Conservation (phyloP, 129 eudicot genomes). For the Silybum marianum region DNA sequence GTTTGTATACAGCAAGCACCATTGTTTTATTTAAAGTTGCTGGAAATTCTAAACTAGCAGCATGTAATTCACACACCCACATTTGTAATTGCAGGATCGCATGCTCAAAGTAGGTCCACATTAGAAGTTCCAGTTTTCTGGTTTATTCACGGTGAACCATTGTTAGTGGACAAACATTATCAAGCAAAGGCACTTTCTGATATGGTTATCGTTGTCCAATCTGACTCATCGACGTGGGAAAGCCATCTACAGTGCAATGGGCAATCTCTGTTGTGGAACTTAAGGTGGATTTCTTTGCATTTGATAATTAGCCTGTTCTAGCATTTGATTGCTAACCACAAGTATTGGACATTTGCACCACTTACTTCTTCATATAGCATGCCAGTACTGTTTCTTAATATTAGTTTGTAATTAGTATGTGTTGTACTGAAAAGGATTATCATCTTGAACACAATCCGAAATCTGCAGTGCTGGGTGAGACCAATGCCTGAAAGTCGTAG, state of each 20-base stretch:
- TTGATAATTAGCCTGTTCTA: neutral
- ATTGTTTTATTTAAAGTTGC: neutral
- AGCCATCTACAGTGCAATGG: constrained; percentile 96
- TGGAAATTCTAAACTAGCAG: neutral
- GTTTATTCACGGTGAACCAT: constrained; percentile 87
- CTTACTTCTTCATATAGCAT: neutral
- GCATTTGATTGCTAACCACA: neutral
- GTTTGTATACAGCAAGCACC: neutral
- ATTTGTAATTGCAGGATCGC: constrained; percentile 62
- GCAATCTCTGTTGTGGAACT: constrained; percentile 72
- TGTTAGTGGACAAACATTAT: constrained; percentile 91
- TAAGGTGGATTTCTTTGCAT: constrained; percentile 53
- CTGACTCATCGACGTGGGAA: constrained; percentile 89
- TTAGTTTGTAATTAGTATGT: neutral
- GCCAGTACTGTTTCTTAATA: neutral
- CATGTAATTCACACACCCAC: constrained; percentile 5
- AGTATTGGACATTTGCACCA: constrained; percentile 16
- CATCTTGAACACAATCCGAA: neutral
- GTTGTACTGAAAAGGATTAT: neutral
- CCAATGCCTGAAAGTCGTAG: neutral
- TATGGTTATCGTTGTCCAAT: constrained; percentile 94
- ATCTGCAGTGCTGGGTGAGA: neutral
- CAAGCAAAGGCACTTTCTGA: constrained; percentile 96
- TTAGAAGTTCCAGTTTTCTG: constrained; percentile 92
- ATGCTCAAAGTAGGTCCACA: constrained; percentile 82